Percentiles rank a stretch among this genome's conserved stretches.
Conservation (phyloP, 768 basidiomycete species). For the Auriscalpium microsporum region DNA sequence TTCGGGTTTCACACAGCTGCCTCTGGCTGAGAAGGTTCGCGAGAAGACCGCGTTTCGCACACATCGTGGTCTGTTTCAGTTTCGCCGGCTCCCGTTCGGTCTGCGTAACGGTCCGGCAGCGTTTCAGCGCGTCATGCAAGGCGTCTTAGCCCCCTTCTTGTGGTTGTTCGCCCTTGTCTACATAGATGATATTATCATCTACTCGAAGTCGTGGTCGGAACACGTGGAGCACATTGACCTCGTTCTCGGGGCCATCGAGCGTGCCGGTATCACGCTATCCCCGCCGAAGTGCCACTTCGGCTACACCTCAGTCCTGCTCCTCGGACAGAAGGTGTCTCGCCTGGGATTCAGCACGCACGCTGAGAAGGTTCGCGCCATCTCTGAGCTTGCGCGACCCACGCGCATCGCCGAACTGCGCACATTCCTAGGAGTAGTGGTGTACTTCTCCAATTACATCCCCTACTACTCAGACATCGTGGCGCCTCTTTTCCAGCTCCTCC, state of each 20-base stretch:
- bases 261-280: not conserved
- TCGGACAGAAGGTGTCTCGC: constrained; percentile 15
- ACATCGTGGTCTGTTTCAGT: constrained; percentile 32
- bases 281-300: not conserved
- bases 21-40: constrained; percentile 19
- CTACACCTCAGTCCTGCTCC: not conserved
- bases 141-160: constrained; percentile 25
- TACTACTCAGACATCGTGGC: constrained; percentile 26
- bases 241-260: constrained; percentile 11
- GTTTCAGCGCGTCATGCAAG: constrained; percentile 34
- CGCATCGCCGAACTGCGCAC: no score
- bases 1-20: constrained; percentile 32
- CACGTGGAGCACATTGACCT: constrained; percentile 17
- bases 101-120: constrained; percentile 23
- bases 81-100: constrained; percentile 30
- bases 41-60: constrained; percentile 28
- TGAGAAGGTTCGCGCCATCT: constrained; percentile 18
- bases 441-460: constrained; percentile 28
- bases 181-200: constrained; percentile 35
- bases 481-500: constrained; percentile 27
- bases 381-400: no score
- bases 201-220: constrained; percentile 21
- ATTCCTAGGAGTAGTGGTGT: no score
- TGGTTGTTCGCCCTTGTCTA: constrained; percentile 35
- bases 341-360: constrained; percentile 5